These are phyloP conservation scores for Nicotiana obtusifolia DNA, from an alignment of 257 asterid species.

Conservation along the genomic window DNA sequence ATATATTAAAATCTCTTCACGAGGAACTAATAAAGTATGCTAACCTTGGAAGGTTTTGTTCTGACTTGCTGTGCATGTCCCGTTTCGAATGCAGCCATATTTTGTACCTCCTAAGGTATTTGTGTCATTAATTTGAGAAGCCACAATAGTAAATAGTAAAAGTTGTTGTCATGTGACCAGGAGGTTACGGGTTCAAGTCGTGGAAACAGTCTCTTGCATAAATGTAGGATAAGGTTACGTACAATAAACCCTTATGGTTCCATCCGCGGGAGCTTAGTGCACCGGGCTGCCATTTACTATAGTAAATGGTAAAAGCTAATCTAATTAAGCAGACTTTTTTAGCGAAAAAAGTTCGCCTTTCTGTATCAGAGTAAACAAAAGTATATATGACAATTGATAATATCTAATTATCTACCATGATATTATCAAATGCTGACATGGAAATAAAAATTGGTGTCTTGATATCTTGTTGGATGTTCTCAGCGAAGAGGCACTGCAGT, in stretches of 20 bases:
- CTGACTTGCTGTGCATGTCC: background rate
- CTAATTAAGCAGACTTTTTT: background rate
- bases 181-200: too few relatives aligned
- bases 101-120: background rate
- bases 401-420: background rate
- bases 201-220: too few relatives aligned
- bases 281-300: too few relatives aligned
- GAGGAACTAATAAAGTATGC: background rate
- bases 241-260: too few relatives aligned
- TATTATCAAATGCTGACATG: constrained; percentile 7
- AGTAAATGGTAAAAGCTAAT: background rate
- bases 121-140: background rate
- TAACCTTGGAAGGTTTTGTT: background rate
- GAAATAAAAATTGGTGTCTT: background rate
- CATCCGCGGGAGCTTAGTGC: too few relatives aligned
- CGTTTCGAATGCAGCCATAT: background rate
- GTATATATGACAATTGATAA: background rate
- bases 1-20: too few relatives aligned
- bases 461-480: constrained; percentile 1
- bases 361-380: background rate
- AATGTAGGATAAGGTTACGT: too few relatives aligned
- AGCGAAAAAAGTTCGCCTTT: background rate
- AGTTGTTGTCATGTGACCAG: too few relatives aligned
- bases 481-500: background rate
- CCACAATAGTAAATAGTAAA: background rate